Conservation (phyloP, 345 rosid species). For the Lumnitzera littorea region DNA sequence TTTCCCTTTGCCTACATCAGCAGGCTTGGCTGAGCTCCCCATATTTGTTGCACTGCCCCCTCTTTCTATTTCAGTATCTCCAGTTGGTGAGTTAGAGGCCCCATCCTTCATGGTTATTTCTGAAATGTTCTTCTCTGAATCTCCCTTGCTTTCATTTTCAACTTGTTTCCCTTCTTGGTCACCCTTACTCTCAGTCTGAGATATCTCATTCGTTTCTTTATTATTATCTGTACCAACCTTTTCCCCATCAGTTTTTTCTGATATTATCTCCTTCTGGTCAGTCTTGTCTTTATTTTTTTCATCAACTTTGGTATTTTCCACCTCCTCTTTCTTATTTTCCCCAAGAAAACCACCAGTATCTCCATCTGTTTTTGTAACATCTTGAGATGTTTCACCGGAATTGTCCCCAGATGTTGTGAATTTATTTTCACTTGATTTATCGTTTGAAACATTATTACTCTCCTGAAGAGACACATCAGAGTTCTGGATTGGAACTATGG, state of each 20-base stretch:
- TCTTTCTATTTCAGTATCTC: too few relatives aligned
- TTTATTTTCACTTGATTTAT: constrained; percentile 11
- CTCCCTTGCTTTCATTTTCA: background rate
- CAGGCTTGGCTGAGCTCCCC: too few relatives aligned
- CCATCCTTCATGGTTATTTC: too few relatives aligned
- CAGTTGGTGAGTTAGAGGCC: too few relatives aligned
- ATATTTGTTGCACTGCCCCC: too few relatives aligned
- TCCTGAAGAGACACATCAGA: constrained; percentile 25
- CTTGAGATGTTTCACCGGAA: constrained; percentile 15
- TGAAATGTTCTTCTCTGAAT: constrained; percentile 13
- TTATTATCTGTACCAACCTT: constrained; percentile 5
- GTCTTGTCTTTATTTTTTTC: background rate
- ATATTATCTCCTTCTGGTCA: constrained; percentile 4
- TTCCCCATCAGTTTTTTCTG: constrained; percentile 17
- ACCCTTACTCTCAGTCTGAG: constrained; percentile 11
- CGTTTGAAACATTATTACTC: constrained; percentile 20
- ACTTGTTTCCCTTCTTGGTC: constrained; percentile 11
- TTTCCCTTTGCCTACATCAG: too few relatives aligned
- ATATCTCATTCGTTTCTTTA: background rate
- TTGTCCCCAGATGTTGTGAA: constrained; percentile 21
- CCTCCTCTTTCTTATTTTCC: background rate
- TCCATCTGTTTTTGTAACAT: constrained; percentile 2
- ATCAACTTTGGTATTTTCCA: background rate
- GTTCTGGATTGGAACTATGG: constrained; percentile 38
- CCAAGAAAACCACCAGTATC: background rate